Base-by-base conservation (phyloP, 2,329 filamentous ascomycete genomes). In the Talaromyces sp. region DNA sequence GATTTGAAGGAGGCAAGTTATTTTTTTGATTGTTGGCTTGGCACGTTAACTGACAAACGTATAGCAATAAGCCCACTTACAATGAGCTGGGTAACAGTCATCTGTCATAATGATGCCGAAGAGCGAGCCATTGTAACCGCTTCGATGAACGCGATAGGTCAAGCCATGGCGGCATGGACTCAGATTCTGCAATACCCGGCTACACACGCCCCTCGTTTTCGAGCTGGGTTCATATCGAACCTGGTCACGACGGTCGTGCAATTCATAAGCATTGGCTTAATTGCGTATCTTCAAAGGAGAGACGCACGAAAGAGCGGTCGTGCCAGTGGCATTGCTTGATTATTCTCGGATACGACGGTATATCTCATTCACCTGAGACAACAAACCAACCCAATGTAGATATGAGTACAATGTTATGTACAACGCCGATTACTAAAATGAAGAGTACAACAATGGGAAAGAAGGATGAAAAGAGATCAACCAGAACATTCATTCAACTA, bases 61-160 rank as follows among this genome's bases (percentile, higher is more conserved):
- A 50, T 41, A 69, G 71, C 71, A 24, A 68, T 72, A 24, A 71
- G 70, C 16, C 73, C 73, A 0, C 69, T 80, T 60, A 75, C 74
- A 8, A 80, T 80, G 78, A 74, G 74, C 10, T 80, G 77, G 78
- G 77, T 78, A 24, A 77, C 77, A 0, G 69, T 77, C 2, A 69
- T 73, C 9, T 78, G 76, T 71, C 73, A 2, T 73, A 31, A 75
- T 11, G 76, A 79, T 50, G 76, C 77, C 8, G 79, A 81, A 62
- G 79, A 81, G 66, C 72, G 79, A 22, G 78, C 78, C 1, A 72
- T 80, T 1, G 77, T 80, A 6, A 79, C 76, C 16, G 78, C 77
- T 0, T 80, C 77, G 35, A 81, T 81, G 78, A 81, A 80, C 57
- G 75, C 79, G 6, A 78, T 81, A 57, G 78, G 79, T 1, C 78